phyloP scores from a whole-genome alignment of 345 rosid species.

The Dipteronia sinensis region DNA sequence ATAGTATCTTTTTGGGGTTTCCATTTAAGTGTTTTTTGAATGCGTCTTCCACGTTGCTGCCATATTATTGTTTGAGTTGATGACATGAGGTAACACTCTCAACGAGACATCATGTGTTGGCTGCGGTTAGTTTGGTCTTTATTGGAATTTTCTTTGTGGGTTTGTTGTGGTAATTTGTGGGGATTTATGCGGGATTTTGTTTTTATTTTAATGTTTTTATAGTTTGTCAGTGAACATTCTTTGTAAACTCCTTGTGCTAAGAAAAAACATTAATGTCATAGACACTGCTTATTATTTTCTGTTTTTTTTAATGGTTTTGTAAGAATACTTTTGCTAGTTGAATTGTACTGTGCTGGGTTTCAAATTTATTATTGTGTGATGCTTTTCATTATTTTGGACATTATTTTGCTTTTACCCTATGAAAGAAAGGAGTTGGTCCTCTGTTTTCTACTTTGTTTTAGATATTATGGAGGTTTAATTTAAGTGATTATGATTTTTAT shows the following conservation, averaged over 20 bases:
- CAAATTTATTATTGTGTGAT: not conserved
- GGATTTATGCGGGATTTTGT: not conserved
- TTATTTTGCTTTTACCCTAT: not conserved
- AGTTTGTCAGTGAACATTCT: not conserved
- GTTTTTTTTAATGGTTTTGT: not conserved
- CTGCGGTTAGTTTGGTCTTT: not conserved
- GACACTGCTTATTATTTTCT: not conserved
- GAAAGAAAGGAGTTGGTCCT: not conserved
- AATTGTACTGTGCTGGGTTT: not conserved
- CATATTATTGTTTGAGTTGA: not conserved
- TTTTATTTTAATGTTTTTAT: not conserved
- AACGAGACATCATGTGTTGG: not conserved
- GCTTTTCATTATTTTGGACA: not conserved
- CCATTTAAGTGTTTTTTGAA: not conserved
- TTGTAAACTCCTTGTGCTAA: not conserved
- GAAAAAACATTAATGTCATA: not conserved
- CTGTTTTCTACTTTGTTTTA: not conserved
- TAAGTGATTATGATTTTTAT: not conserved
- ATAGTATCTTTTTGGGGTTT: not conserved
- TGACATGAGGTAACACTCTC: not conserved
- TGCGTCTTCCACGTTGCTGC: not conserved
- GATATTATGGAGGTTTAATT: conserved; percentile 13
- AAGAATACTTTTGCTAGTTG: not conserved
- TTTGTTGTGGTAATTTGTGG: not conserved
- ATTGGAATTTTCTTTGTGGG: not conserved